These are phyloP conservation scores for Prunus mongolica DNA, from an alignment of 306 rosid genomes.

Conservation along the genomic window DNA sequence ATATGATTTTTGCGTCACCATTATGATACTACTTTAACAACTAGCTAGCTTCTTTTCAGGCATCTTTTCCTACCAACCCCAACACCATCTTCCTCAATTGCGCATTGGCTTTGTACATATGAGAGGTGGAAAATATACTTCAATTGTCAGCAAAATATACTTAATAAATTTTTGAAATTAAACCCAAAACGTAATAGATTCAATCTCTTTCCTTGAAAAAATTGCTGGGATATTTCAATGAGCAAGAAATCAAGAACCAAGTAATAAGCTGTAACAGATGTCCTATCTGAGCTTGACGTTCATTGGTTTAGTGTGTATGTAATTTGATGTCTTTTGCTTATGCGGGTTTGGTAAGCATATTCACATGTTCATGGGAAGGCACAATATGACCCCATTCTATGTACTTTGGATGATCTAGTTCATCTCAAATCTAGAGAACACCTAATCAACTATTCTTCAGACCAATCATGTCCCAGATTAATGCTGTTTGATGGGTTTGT, in stretches of 20 bases:
- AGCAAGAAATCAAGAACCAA: neutral
- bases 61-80: slow-evolving; percentile 20
- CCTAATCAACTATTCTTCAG: slow-evolving; percentile 1
- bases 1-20: neutral
- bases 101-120: slow-evolving; percentile 26
- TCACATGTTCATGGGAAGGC: neutral
- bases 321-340: neutral
- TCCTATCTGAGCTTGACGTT: neutral
- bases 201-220: neutral
- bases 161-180: neutral
- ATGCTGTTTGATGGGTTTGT: neutral
- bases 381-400: neutral
- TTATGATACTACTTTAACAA: neutral
- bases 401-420: neutral
- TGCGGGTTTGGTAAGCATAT: neutral
- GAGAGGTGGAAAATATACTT: neutral
- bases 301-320: neutral
- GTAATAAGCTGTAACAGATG: neutral
- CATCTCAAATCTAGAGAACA: neutral
- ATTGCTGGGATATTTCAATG: neutral
- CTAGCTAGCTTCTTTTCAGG: slow-evolving; percentile 21
- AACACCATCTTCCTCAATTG: slow-evolving; percentile 31
- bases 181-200: neutral
- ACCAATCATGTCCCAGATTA: slow-evolving; percentile 1
- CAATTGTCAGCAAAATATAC: neutral